Conservation (phyloP, 1,284 basidiomycete species). For the Mycosarcoma mackinlayi region DNA sequence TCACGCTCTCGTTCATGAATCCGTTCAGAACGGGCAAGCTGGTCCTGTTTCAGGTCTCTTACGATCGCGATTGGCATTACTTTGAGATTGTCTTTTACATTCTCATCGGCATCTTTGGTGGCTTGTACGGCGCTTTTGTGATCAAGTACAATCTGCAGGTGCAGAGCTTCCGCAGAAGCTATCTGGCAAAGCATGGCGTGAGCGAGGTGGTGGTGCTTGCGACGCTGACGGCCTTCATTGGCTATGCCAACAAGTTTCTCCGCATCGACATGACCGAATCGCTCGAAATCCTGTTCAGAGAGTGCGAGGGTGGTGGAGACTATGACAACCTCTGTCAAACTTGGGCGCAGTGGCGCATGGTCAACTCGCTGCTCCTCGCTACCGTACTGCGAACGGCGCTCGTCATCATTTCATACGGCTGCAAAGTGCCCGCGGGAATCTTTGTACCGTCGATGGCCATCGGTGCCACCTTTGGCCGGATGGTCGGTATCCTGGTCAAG, state of each 20-base stretch:
- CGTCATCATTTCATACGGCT: conserved; percentile 92
- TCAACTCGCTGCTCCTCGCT: conserved; percentile 89
- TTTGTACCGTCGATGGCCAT: conserved; percentile 97
- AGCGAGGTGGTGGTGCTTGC: conserved; percentile 89
- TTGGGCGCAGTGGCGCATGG: conserved; percentile 91
- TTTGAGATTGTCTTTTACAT: conserved; percentile 97
- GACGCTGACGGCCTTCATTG: conserved; percentile 86
- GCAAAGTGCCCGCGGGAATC: conserved; percentile 95
- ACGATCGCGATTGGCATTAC: conserved; percentile 98
- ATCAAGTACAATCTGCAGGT: conserved; percentile 97
- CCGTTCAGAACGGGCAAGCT: conserved; percentile 98
- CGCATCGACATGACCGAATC: conserved; percentile 98
- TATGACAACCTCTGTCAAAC: conserved; percentile 95
- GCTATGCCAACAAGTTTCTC: conserved; percentile 93
- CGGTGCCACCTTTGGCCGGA: conserved; percentile 92
- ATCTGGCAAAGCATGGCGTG: conserved; percentile 84
- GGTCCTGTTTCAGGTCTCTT: conserved; percentile 96
- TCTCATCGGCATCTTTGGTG: conserved; percentile 93
- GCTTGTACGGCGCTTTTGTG: conserved; percentile 94
- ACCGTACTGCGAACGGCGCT: conserved; percentile 87
- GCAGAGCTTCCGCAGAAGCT: conserved; percentile 89
- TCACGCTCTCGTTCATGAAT: conserved; percentile 97
- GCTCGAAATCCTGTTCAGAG: conserved; percentile 94
- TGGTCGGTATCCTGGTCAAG: conserved; percentile 86
- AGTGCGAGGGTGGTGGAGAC: conserved; percentile 94